Conservation (phyloP, 345 rosid genomes). For the Trapa bicornis region DNA sequence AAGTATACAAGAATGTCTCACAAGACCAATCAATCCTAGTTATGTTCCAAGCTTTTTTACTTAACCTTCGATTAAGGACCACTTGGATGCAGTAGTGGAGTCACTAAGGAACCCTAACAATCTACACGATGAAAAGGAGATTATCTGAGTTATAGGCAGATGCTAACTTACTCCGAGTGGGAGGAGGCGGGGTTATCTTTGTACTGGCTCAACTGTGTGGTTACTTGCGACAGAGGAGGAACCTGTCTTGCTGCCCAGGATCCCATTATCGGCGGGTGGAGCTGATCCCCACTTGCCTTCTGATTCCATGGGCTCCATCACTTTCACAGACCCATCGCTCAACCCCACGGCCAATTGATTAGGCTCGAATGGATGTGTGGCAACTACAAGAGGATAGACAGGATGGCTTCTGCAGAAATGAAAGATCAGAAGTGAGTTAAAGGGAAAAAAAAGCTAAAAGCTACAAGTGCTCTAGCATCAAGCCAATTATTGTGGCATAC, state of each 20-base stretch:
- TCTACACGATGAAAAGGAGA: slow-evolving; percentile 6
- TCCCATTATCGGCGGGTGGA: slow-evolving; percentile 54
- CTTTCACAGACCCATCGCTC: slow-evolving; percentile 57
- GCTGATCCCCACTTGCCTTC: slow-evolving; percentile 66
- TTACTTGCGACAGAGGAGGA: slow-evolving; percentile 72
- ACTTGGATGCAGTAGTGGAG: neutral
- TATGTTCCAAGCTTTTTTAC: neutral
- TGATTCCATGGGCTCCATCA: slow-evolving; percentile 55
- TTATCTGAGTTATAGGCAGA: neutral
- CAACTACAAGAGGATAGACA: slow-evolving; percentile 55
- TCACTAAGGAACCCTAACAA: slow-evolving; percentile 8
- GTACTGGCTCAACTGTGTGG: slow-evolving; percentile 60
- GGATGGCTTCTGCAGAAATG: slow-evolving; percentile 38
- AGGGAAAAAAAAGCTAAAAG: neutral
- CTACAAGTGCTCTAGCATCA: neutral
- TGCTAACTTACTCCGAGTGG: neutral
- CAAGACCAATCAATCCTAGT: slow-evolving; percentile 1
- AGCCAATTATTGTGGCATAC: neutral
- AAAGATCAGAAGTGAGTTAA: neutral
- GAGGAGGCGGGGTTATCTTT: slow-evolving; percentile 29
- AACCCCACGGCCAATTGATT: slow-evolving; percentile 71
- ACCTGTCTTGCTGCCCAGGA: slow-evolving; percentile 43
- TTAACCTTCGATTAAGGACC: neutral
- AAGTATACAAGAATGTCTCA: neutral
- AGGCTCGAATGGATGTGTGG: slow-evolving; percentile 60